Percentiles rank a stretch among this genome's conserved stretches.
Conservation (phyloP, 1,284 basidiomycete genomes). For the Microbotryum scabiosae region DNA sequence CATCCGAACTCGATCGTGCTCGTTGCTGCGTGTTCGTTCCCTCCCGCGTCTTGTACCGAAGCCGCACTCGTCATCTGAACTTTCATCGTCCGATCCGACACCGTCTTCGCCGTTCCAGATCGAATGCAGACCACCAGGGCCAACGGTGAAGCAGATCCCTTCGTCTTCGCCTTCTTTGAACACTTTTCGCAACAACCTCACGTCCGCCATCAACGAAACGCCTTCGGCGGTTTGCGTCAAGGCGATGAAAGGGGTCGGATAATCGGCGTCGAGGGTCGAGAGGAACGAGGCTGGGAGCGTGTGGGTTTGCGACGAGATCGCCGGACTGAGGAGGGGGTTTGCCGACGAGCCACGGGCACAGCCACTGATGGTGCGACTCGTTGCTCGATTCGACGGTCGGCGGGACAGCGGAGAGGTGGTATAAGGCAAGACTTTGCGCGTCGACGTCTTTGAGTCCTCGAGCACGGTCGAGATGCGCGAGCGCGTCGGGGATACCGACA, state of each 20-base stretch:
- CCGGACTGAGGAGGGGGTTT: background rate
- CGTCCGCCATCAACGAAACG: constrained; percentile 25
- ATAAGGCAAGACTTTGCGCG: no score
- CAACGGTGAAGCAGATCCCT: constrained; percentile 22
- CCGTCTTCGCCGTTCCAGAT: constrained; percentile 26
- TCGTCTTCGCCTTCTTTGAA: constrained; percentile 16
- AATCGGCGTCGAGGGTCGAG: background rate
- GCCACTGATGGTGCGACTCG: no score
- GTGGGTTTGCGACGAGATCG: background rate
- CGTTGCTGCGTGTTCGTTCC: background rate
- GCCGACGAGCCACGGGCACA: background rate
- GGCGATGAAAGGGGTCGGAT: constrained; percentile 29
- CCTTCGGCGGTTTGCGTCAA: constrained; percentile 29
- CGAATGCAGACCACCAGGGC: constrained; percentile 25
- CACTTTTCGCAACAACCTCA: constrained; percentile 24
- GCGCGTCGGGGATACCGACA: no score
- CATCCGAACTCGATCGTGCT: no score
- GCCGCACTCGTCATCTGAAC: background rate
- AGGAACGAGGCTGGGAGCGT: background rate
- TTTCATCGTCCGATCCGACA: background rate
- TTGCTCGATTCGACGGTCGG: no score
- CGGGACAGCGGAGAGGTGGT: no score
- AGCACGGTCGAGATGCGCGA: no score
- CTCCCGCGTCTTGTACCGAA: background rate
- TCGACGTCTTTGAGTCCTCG: no score